Conservation (phyloP, 257 asterid species). For the Salvia hispanica region DNA sequence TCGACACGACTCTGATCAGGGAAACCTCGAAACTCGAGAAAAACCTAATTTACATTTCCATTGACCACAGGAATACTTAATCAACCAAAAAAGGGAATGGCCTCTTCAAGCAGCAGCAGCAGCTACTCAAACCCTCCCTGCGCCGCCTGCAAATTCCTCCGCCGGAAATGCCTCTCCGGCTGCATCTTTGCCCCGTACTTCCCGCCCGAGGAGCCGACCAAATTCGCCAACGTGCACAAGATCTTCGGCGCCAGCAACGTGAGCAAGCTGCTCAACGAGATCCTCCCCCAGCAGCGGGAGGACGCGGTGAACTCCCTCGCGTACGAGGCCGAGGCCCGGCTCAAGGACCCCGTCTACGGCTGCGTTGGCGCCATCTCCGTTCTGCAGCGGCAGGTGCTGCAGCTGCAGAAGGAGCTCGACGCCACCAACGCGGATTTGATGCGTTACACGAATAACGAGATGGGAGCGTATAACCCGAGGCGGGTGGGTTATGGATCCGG, state of each 20-base stretch:
- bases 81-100: slow-evolving; percentile 26
- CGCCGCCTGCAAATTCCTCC: slow-evolving; percentile 81
- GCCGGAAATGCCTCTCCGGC: slow-evolving; percentile 71
- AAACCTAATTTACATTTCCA: no score
- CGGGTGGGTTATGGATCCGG: slow-evolving; percentile 37
- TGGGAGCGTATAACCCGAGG: neutral
- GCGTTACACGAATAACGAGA: slow-evolving; percentile 43
- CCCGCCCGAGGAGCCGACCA: slow-evolving; percentile 83
- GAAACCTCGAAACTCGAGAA: no score
- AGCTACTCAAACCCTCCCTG: slow-evolving; percentile 73
- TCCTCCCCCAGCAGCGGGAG: slow-evolving; percentile 73
- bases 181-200: slow-evolving; percentile 77
- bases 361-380: slow-evolving; percentile 87
- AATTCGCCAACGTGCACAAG: slow-evolving; percentile 77
- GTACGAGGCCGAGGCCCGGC: slow-evolving; percentile 82
- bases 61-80: no score
- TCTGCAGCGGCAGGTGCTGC: slow-evolving; percentile 67
- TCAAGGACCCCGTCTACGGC: slow-evolving; percentile 83
- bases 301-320: slow-evolving; percentile 88
- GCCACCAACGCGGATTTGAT: slow-evolving; percentile 75
- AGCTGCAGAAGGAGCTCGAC: slow-evolving; percentile 76
- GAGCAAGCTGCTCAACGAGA: slow-evolving; percentile 74
- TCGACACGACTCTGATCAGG: no score
- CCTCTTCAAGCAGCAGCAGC: slow-evolving; percentile 48
- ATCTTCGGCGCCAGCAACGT: slow-evolving; percentile 91